Base-by-base conservation (phyloP, 306 rosid species). In the Phaseolus lunatus region DNA sequence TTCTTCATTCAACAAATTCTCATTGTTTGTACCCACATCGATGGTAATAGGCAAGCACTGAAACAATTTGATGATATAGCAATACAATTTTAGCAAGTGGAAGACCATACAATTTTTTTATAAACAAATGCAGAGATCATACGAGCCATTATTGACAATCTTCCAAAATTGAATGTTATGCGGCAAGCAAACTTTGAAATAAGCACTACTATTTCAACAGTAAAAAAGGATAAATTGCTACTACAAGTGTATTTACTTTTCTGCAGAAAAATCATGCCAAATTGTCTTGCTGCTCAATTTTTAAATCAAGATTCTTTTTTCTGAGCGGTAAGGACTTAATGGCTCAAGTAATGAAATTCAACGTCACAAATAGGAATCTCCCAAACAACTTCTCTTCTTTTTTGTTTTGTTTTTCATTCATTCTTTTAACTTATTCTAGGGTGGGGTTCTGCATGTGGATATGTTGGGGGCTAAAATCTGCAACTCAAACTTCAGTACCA, bases 11-110 rank as follows among this genome's bases (percentile, higher is more conserved):
- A 95, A 78, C 84, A 95, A 79, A 59, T 73, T 75, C 87, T 92
- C 92, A 82, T 95, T 95, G 96, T 95, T 95, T 75, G 98, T 95
- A 62, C 97, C 98, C 59, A 95, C 98, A 89, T 95, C 98, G 79
- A 95, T 95, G 81, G 98, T 95, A 84, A 95, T 81, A 41, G 98
- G 98, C 88, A 95, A 86, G 87, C 98, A 95, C 98, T 95, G 87
- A 70, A 87, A 83, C 81, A 82, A 68, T 67, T 63, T 70, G 3
- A 76, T 72, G 72, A 12, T 45, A 73, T 27, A 65, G 35, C 70
- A 31, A 53, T 26, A 41, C 45, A 35, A 59, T 27, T 67, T 53
- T 18, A 41, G 61, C 18, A 79, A 70, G 43, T 54, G 23, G 37
- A 82, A 19, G 52, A 16, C 20, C 16, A 57, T 4, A 26, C 37